These are phyloP conservation scores for Phytophthora podocarpi DNA, from an alignment of 352 stramenopile genomes.

Conservation along the genomic window DNA sequence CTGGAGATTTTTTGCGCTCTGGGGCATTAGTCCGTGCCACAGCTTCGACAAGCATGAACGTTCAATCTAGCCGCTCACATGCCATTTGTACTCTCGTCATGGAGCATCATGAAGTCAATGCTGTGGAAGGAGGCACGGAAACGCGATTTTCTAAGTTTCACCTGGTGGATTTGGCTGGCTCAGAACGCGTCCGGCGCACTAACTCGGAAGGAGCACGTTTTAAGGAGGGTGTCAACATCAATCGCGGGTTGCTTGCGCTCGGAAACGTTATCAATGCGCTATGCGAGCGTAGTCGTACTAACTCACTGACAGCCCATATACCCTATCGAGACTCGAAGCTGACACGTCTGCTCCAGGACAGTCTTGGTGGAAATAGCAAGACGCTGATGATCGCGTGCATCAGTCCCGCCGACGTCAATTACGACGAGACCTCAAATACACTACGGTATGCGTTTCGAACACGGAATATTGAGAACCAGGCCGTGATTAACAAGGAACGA, in stretches of 20 bases:
- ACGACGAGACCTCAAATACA: constrained; percentile 96
- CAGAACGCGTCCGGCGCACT: constrained; percentile 92
- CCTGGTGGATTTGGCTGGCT: constrained; percentile 96
- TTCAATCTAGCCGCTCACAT: constrained; percentile 84
- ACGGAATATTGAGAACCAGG: constrained; percentile 98
- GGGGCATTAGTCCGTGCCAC: constrained; percentile 61
- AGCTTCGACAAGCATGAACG: constrained; percentile 77
- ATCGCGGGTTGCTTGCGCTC: constrained; percentile 93
- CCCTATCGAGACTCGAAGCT: constrained; percentile 93
- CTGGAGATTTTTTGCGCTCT: constrained; percentile 47
- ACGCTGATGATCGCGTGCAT: constrained; percentile 91
- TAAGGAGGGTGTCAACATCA: constrained; percentile 95
- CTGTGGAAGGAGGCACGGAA: constrained; percentile 33
- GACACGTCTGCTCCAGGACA: constrained; percentile 89
- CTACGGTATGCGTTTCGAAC: constrained; percentile 95
- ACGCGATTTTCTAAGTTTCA: constrained; percentile 89
- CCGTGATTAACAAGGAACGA: constrained; percentile 96
- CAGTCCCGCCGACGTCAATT: constrained; percentile 82
- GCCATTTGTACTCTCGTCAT: constrained; percentile 90
- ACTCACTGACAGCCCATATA: constrained; percentile 45
- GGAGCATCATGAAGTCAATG: constrained; percentile 57
- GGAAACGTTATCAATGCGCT: constrained; percentile 96
- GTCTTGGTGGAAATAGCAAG: constrained; percentile 90
- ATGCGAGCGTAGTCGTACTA: constrained; percentile 75
- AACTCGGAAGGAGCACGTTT: constrained; percentile 84